Evolutionary conservation across 2,329 filamentous ascomycete species (phyloP).

Genomic region (Sporothrix luriei): DNA sequence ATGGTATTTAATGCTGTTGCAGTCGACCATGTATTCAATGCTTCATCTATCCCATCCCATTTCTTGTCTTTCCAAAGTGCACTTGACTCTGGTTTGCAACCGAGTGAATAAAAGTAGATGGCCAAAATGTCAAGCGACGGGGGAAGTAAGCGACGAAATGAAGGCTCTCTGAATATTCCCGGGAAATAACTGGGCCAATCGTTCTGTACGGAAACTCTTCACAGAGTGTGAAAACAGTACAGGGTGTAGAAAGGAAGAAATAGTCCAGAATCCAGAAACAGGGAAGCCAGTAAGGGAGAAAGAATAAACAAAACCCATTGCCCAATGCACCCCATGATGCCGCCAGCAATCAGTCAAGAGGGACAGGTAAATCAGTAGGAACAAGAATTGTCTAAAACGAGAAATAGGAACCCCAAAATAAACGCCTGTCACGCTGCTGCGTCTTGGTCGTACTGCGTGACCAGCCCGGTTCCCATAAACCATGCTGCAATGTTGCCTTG

Average conservation of each 20-base stretch:
- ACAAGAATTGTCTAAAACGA: background rate
- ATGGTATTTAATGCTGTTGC: background rate
- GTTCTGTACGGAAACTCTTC: background rate
- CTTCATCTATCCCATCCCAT: no score
- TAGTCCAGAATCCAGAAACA: background rate
- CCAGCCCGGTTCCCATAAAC: conserved; percentile 15
- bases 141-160: background rate
- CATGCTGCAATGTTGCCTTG: background rate
- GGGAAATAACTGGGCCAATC: background rate
- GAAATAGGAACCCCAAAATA: conserved; percentile 7
- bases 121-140: background rate
- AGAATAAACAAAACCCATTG: background rate
- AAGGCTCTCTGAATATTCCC: background rate
- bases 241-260: background rate
- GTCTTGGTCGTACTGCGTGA: conserved; percentile 19
- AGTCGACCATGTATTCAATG: background rate
- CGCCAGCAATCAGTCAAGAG: background rate
- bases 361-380: background rate
- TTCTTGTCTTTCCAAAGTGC: no score
- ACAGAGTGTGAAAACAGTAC: background rate
- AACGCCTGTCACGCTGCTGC: conserved; percentile 19
- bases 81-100: no score
- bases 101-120: background rate
- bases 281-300: background rate
- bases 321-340: background rate